phyloP scores from a whole-genome alignment of 2,329 filamentous ascomycete genomes.

The Trichophyton schoenleinii region DNA sequence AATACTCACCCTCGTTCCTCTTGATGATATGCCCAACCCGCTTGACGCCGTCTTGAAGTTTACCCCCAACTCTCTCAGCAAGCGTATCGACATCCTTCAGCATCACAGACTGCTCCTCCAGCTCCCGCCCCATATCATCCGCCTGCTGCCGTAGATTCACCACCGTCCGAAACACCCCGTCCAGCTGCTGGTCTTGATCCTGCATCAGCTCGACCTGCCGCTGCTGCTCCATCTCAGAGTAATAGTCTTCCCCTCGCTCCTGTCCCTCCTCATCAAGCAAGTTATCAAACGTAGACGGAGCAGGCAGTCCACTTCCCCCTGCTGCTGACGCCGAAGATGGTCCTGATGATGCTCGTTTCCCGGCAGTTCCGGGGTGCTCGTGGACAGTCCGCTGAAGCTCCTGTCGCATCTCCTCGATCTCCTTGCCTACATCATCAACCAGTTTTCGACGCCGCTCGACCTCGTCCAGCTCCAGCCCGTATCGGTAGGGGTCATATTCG shows the following conservation, averaged over 20 bases:
- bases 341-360: slow-evolving; percentile 18
- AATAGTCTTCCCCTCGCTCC: slow-evolving; percentile 47
- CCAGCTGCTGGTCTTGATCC: slow-evolving; percentile 85
- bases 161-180: slow-evolving; percentile 85
- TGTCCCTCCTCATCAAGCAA: slow-evolving; percentile 23
- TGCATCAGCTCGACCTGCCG: slow-evolving; percentile 85
- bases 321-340: slow-evolving; percentile 32
- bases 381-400: slow-evolving; percentile 50
- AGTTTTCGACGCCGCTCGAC: slow-evolving; percentile 67
- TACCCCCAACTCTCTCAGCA: slow-evolving; percentile 74
- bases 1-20: slow-evolving; percentile 67
- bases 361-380: slow-evolving; percentile 20
- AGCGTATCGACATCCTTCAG: slow-evolving; percentile 72
- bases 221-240: slow-evolving; percentile 77
- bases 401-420: slow-evolving; percentile 78
- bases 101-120: slow-evolving; percentile 89
- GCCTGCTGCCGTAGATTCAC: slow-evolving; percentile 83
- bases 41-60: slow-evolving; percentile 74
- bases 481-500: slow-evolving; percentile 75
- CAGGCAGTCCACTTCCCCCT: slow-evolving; percentile 36
- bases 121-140: slow-evolving; percentile 86
- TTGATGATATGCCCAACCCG: slow-evolving; percentile 74
- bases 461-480: slow-evolving; percentile 72
- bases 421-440: slow-evolving; percentile 76
- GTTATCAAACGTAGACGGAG: slow-evolving; percentile 45